phyloP scores from a whole-genome alignment of 495 filamentous ascomycete species.

The Podospora fimiseda region DNA sequence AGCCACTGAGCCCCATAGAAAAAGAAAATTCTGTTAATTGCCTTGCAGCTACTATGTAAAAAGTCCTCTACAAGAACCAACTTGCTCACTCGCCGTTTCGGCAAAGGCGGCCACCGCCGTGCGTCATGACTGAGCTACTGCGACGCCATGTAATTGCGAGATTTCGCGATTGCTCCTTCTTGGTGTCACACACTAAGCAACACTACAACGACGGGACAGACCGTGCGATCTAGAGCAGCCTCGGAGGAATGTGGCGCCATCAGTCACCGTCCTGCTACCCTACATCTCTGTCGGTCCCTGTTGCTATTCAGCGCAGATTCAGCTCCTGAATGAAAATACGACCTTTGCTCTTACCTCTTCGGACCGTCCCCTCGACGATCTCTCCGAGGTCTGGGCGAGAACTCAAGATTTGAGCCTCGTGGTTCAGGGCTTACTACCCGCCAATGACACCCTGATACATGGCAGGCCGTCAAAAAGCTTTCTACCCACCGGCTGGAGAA shows the following conservation, averaged over 20 bases:
- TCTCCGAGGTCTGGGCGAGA: slow-evolving; percentile 8
- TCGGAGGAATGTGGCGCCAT: not conserved
- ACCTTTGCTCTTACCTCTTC: not conserved
- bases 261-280: too few species aligned
- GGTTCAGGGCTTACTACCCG: not conserved
- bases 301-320: too few species aligned
- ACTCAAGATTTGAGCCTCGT: slow-evolving; percentile 12
- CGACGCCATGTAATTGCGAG: not conserved
- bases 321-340: not conserved
- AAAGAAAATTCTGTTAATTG: not conserved
- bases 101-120: not conserved
- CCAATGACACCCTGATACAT: slow-evolving; percentile 9
- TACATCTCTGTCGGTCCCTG: too few species aligned
- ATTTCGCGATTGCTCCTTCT: not conserved
- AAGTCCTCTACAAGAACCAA: not conserved
- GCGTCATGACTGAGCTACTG: not conserved
- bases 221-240: not conserved
- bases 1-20: not conserved
- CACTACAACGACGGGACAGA: not conserved
- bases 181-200: not conserved
- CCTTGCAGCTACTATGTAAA: not conserved
- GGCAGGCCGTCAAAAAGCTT: not conserved
- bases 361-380: slow-evolving; percentile 8
- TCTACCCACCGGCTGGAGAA: slow-evolving; percentile 12
- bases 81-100: not conserved